Evolutionary conservation across 345 rosid genomes (phyloP), one percentile per base, ranked within the genome.

Genomic region (Aurinia saxatilis): DNA sequence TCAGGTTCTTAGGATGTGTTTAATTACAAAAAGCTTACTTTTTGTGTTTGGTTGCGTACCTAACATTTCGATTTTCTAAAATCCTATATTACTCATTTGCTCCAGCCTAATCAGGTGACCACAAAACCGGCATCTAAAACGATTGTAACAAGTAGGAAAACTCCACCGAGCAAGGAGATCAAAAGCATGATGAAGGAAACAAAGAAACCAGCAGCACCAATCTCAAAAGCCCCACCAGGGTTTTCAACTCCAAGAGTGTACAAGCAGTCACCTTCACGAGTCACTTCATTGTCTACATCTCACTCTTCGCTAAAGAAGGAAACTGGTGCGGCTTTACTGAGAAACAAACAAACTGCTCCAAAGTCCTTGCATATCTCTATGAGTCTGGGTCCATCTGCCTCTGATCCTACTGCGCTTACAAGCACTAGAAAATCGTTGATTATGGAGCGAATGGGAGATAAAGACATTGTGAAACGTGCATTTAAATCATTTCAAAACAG

Each of bases 371-470:
- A 84, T 66, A 72, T 78, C 72, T 85, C 97, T 60, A 70, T 84
- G 67, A 81, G 70, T 70, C 50, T 80, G 51, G 87, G 74, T 19
- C 67, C 84, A 30, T 62, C 82, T 27, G 59, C 62, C 50, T 73
- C 83, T 18, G 78, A 58, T 70, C 69, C 65, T 42, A 49, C 76
- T 54, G 61, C 83, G 63, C 49, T 44, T 39, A 36, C 82, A 15
- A 63, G 73, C 33, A 60, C 77, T 11, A 82, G 90, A 67, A 84
- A 80, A 45, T 80, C 96, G 45, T 65, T 84, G 65, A 79, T 93
- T 33, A 90, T 84, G 96, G 99, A 90, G 75, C 81, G 73, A 73
- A 90, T 90, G 96, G 90, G 87, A n/a, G 96, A 93, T 71, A 93
- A 93, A 76, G 97, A 93, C 72, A 90, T 81, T 54, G 86, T 90